phyloP scores from a whole-genome alignment of 768 basidiomycete genomes.

The Obba rivulosa region DNA sequence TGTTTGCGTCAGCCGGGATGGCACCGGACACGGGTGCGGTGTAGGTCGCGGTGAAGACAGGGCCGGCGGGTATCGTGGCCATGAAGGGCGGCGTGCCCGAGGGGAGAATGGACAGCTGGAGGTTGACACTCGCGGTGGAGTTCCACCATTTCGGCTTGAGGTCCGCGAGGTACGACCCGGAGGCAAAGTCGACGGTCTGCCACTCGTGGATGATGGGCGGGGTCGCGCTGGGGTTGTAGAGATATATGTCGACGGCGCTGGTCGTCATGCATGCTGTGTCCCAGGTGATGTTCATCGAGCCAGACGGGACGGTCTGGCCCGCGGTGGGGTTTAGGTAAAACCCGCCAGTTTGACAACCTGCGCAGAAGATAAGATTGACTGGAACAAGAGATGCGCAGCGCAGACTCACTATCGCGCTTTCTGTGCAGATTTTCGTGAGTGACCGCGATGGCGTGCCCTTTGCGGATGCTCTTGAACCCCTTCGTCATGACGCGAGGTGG shows the following conservation, averaged over 20 bases:
- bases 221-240: slow-evolving; percentile 45
- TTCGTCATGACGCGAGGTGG: slow-evolving; percentile 5
- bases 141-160: slow-evolving; percentile 74
- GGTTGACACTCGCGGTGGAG: slow-evolving; percentile 35
- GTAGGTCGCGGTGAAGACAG: slow-evolving; percentile 65
- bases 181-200: slow-evolving; percentile 41
- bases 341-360: slow-evolving; percentile 51
- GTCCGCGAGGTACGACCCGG: slow-evolving; percentile 43
- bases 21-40: slow-evolving; percentile 34
- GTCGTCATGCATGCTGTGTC: slow-evolving; percentile 52
- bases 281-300: slow-evolving; percentile 56
- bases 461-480: slow-evolving; percentile 12
- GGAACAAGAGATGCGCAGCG: neutral
- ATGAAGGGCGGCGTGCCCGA: slow-evolving; percentile 46
- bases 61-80: slow-evolving; percentile 54
- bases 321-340: slow-evolving; percentile 56
- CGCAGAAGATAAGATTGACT: neutral
- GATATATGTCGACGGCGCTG: slow-evolving; percentile 58
- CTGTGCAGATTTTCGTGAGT: slow-evolving; percentile 1
- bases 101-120: slow-evolving; percentile 59
- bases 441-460: slow-evolving; percentile 7
- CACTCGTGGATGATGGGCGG: slow-evolving; percentile 51
- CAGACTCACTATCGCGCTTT: slow-evolving; percentile 14
- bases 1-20: slow-evolving; percentile 37
- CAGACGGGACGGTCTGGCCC: slow-evolving; percentile 40